A percentile compares a stretch with the other conserved stretches of the same genome.
Evolutionary conservation across 768 basidiomycete species (phyloP).

Genomic region (Pseudohyphozyma bogoriensis): DNA sequence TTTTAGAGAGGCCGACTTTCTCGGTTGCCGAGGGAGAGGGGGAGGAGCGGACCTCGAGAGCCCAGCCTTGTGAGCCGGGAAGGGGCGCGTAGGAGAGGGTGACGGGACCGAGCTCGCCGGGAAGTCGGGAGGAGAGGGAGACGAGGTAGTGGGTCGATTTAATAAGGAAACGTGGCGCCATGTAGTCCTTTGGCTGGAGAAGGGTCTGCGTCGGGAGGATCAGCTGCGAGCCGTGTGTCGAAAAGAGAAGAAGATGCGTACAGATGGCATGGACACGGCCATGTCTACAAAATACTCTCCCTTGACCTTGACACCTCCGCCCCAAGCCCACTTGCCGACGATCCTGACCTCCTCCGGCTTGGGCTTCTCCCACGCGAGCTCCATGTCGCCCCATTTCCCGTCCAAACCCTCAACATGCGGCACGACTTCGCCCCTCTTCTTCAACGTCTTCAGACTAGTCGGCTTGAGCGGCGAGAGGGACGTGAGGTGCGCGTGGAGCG

Average conservation of each 20-base stretch:
- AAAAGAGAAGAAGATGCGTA: neutral
- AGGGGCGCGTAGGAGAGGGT: slow-evolving; percentile 47
- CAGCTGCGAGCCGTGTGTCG: neutral
- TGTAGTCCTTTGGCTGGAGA: slow-evolving; percentile 94
- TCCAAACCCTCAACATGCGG: slow-evolving; percentile 21
- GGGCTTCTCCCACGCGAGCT: slow-evolving; percentile 21
- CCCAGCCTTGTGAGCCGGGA: slow-evolving; percentile 54
- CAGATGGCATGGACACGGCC: slow-evolving; percentile 27
- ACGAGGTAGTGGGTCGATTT: slow-evolving; percentile 86
- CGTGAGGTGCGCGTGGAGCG: slow-evolving; percentile 17
- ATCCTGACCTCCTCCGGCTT: slow-evolving; percentile 21
- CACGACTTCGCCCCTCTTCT: slow-evolving; percentile 19
- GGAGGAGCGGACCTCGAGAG: slow-evolving; percentile 47
- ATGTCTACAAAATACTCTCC: slow-evolving; percentile 29
- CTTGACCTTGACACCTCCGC: slow-evolving; percentile 22
- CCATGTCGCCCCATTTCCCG: slow-evolving; percentile 20
- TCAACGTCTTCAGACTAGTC: slow-evolving; percentile 8
- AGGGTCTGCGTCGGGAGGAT: slow-evolving; percentile 39
- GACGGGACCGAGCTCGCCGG: slow-evolving; percentile 10
- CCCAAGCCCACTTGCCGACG: slow-evolving; percentile 28
- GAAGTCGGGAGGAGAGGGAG: slow-evolving; percentile 51
- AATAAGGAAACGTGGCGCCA: slow-evolving; percentile 80
- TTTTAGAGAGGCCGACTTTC: slow-evolving; percentile 47
- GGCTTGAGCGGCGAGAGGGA: slow-evolving; percentile 15
- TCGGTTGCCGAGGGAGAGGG: slow-evolving; percentile 14